phyloP scores from a whole-genome alignment of 768 basidiomycete genomes.

The Trametes cubensis region DNA sequence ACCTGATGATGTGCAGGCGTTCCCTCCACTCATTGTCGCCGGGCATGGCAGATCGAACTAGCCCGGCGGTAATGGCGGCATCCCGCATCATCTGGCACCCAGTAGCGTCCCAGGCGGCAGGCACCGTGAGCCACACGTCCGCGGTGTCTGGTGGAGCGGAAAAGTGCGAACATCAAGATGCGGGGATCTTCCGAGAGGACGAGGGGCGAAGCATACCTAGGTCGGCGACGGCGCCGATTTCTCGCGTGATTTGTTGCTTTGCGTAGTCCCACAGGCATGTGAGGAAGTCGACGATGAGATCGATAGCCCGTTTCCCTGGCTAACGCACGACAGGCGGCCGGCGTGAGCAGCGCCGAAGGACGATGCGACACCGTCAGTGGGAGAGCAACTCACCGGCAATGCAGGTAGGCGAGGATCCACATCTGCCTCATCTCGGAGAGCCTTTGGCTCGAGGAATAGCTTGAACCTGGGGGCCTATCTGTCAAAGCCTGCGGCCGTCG shows the following conservation, averaged over 20 bases:
- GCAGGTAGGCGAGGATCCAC: constrained; percentile 79
- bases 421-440: constrained; percentile 67
- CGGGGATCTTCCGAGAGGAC: constrained; percentile 3
- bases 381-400: constrained; percentile 62
- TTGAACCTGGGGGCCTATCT: constrained; percentile 63
- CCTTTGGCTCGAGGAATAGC: constrained; percentile 81
- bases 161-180: constrained; percentile 6
- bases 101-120: constrained; percentile 88
- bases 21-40: constrained; percentile 80
- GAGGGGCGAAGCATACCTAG: constrained; percentile 54
- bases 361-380: background rate
- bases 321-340: constrained; percentile 33
- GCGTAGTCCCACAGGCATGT: constrained; percentile 86
- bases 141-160: constrained; percentile 59
- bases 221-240: constrained; percentile 85
- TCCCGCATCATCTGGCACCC: constrained; percentile 87
- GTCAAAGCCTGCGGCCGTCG: background rate
- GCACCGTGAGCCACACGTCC: constrained; percentile 85
- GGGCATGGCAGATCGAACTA: constrained; percentile 71
- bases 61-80: constrained; percentile 77
- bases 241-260: constrained; percentile 82
- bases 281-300: constrained; percentile 84
- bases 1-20: constrained; percentile 81
- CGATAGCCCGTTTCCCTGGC: constrained; percentile 74
- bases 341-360: background rate